Conservation (phyloP, 441 rosid species). For the Hura crepitans region DNA sequence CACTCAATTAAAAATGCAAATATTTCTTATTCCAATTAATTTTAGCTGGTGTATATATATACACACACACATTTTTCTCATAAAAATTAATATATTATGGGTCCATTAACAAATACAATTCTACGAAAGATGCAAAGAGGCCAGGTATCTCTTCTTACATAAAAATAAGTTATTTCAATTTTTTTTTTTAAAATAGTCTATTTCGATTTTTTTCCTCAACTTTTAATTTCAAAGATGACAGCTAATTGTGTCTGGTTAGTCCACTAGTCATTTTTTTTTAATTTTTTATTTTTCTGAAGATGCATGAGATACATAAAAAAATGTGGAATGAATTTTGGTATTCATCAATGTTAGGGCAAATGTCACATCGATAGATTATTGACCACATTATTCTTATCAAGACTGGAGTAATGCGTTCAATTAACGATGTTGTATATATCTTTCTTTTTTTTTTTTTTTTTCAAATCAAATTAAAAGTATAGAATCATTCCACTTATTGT, state of each 20-base stretch:
- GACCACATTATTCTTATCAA: conserved; percentile 2
- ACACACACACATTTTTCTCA: too few species aligned
- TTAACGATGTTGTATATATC: background rate
- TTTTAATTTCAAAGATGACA: conserved; percentile 11
- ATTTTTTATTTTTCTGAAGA: background rate
- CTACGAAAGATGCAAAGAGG: too few species aligned
- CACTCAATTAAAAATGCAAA: too few species aligned
- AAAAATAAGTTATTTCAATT: too few species aligned
- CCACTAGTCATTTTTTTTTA: background rate
- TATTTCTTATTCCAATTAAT: too few species aligned
- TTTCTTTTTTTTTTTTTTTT: background rate
- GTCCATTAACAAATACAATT: too few species aligned
- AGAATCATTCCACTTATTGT: conserved; percentile 4
- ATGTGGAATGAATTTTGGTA: background rate
- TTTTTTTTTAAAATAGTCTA: too few species aligned
- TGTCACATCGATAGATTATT: conserved; percentile 12
- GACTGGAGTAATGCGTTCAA: background rate
- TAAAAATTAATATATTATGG: too few species aligned
- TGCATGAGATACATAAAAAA: background rate
- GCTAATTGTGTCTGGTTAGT: background rate
- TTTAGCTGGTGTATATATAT: too few species aligned
- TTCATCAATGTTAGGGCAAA: conserved; percentile 16
- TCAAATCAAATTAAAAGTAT: background rate
- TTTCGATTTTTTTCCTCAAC: background rate
- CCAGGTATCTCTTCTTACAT: background rate